Percentiles rank a stretch among this genome's conserved stretches.
These are phyloP conservation scores for Hymenoscyphus infarciens DNA, from an alignment of 2,329 filamentous ascomycete genomes.

Conservation along the genomic window DNA sequence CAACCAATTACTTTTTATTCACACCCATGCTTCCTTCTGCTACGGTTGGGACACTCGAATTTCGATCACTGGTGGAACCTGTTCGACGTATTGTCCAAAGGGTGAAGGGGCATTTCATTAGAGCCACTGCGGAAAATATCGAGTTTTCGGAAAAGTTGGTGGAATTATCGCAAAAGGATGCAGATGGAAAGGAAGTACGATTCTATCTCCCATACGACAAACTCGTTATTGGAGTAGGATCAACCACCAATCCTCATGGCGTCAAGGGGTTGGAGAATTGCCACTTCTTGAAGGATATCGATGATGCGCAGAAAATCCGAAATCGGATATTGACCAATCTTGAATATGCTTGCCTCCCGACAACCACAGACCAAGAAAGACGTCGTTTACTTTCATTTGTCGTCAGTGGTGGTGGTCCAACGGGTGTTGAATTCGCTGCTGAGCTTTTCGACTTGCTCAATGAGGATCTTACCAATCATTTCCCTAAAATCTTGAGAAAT, in stretches of 20 bases:
- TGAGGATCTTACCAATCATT: constrained; percentile 80
- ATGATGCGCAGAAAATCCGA: constrained; percentile 84
- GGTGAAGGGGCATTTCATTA: constrained; percentile 84
- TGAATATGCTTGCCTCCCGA: constrained; percentile 88
- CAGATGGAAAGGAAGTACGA: constrained; percentile 65
- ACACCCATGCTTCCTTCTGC: constrained; percentile 97
- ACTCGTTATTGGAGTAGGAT: constrained; percentile 87
- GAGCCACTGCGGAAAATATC: constrained; percentile 80
- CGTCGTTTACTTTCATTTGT: constrained; percentile 88
- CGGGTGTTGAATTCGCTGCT: constrained; percentile 95
- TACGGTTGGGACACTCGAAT: constrained; percentile 89
- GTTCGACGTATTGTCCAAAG: constrained; percentile 78
- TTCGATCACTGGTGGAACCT: constrained; percentile 88
- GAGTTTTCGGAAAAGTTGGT: constrained; percentile 90
- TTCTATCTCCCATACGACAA: constrained; percentile 99
- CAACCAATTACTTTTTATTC: constrained; percentile 95
- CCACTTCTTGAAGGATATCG: constrained; percentile 92
- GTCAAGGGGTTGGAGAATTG: constrained; percentile 93
- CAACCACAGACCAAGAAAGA: constrained; percentile 83
- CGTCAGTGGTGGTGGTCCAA: constrained; percentile 91
- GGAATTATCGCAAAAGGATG: constrained; percentile 73
- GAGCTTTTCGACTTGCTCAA: constrained; percentile 96
- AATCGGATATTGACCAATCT: constrained; percentile 87
- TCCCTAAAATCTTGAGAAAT: constrained; percentile 87
- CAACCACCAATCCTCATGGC: constrained; percentile 89